Evolutionary conservation across 768 basidiomycete species (phyloP).

Genomic region (Auricularia auricula-judae): DNA sequence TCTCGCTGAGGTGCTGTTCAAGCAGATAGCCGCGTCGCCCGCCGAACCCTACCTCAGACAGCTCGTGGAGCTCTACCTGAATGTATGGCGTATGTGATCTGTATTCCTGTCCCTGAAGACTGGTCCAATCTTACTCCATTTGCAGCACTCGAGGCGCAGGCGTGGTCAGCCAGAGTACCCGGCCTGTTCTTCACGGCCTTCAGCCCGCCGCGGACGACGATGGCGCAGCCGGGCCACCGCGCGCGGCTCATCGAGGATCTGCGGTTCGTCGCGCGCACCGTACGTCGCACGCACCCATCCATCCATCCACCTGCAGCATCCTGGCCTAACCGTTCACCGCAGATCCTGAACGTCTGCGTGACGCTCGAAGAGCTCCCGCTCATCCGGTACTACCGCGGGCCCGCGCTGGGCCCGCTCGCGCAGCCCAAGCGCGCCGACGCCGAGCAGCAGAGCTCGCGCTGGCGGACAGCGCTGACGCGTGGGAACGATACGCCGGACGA

Average conservation of each 20-base stretch:
- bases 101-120: neutral
- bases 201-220: conserved; percentile 56
- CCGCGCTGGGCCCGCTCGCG: conserved; percentile 77
- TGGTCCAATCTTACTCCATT: too few relatives aligned
- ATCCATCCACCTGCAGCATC: too few relatives aligned
- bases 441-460: conserved; percentile 50
- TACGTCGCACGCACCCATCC: conserved; percentile 10
- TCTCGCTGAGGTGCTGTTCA: conserved; percentile 65
- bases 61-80: conserved; percentile 80
- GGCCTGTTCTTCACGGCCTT: conserved; percentile 81
- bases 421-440: conserved; percentile 51
- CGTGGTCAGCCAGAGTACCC: conserved; percentile 72
- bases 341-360: conserved; percentile 84
- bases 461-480: conserved; percentile 74
- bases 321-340: neutral
- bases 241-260: conserved; percentile 83
- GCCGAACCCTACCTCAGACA: conserved; percentile 69
- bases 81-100: conserved; percentile 73
- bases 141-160: conserved; percentile 74
- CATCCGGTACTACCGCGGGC: conserved; percentile 85
- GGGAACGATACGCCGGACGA: conserved; percentile 58
- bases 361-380: conserved; percentile 85
- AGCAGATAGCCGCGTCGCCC: conserved; percentile 59
- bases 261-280: conserved; percentile 37
- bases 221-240: conserved; percentile 54